Evolutionary conservation across 2,329 filamentous ascomycete species (phyloP).

Genomic region (Graphium sp.): DNA sequence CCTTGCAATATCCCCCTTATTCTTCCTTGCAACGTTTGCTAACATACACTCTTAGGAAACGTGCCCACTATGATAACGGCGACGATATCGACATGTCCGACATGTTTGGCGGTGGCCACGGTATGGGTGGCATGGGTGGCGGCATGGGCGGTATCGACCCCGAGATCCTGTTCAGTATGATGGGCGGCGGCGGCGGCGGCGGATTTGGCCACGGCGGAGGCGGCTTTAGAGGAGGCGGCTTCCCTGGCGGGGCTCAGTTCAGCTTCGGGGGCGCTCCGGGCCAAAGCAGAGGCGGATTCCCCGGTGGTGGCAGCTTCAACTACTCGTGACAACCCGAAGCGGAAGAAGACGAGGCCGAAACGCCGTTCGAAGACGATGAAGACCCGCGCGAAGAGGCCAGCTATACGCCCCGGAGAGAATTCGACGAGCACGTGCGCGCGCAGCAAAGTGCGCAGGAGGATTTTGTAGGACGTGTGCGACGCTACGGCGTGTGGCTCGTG

Average conservation of each 20-base stretch:
- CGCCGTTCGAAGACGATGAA: slow-evolving; percentile 13
- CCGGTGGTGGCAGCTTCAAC: slow-evolving; percentile 36
- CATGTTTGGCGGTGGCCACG: slow-evolving; percentile 55
- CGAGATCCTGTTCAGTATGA: slow-evolving; percentile 71
- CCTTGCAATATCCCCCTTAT: not conserved
- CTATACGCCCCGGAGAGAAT: too few species aligned
- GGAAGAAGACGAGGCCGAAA: slow-evolving; percentile 16
- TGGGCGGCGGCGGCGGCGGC: slow-evolving; percentile 43
- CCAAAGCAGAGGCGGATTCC: slow-evolving; percentile 27
- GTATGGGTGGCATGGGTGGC: slow-evolving; percentile 42
- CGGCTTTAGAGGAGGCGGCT: slow-evolving; percentile 31
- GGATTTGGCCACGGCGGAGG: slow-evolving; percentile 30
- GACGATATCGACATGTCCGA: slow-evolving; percentile 81
- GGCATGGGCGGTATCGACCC: slow-evolving; percentile 57
- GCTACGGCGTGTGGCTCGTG: slow-evolving; percentile 21
- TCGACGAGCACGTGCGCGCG: slow-evolving; percentile 8
- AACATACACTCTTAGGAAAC: slow-evolving; percentile 45
- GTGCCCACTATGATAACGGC: slow-evolving; percentile 78
- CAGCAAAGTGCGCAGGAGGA: slow-evolving; percentile 16
- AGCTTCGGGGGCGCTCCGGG: slow-evolving; percentile 20
- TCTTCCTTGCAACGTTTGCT: slow-evolving; percentile 6
- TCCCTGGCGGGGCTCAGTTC: slow-evolving; percentile 33
- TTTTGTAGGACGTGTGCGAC: slow-evolving; percentile 23
- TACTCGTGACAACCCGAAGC: slow-evolving; percentile 22
- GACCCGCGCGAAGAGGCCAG: too few species aligned